Base-by-base conservation (phyloP, 305 asterid species). In the Fraxinus latifolia region DNA sequence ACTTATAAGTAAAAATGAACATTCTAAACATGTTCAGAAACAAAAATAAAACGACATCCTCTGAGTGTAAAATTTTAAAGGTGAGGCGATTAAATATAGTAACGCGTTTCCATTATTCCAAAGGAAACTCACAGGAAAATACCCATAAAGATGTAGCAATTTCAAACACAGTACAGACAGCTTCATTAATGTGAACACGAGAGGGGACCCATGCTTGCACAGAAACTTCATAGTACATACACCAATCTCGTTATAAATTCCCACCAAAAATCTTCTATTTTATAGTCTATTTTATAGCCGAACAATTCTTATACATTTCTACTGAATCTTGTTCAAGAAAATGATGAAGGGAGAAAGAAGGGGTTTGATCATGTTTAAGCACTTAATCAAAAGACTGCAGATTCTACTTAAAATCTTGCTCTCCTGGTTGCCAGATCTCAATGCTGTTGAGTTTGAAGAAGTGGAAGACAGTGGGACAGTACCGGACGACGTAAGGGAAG, bases 401-500 rank as follows among this genome's bases (percentile, higher is more conserved):
- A 81, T 36, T 19, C 83, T 83, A 67, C 86, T 86, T 76, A 89
- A 81, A 6, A 37, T 27, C 32, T 33, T 80, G 8, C 7, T 80
- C 21, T 77, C 83, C 0, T 81, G 79, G 80, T 82, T 37, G 44
- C 6, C 21, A 0, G 79, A 85, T 7, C 11, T 58, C 68, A 15
- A 17, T 6, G 83, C 37, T 0, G 79, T 37, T 23, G 75, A 62
- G 11, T 80, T 62, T 19, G 85, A 82, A n/a, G 84, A 75, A 55
- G 60, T 33, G 4, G 76, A 27, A 7, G 74, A 5, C n/a, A 17
- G 29, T 0, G 84, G 23, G 33, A 17, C 32, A 62, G 88, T 89
- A 29, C 91, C 90, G 0, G 85, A 67, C 0, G 94, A 91, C 25
- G 90, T 91, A 0, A 89, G 87, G 85, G 88, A 90, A 86, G 94